Conservation (phyloP, 148 eudicot species). For the Rhododendron simsii region DNA sequence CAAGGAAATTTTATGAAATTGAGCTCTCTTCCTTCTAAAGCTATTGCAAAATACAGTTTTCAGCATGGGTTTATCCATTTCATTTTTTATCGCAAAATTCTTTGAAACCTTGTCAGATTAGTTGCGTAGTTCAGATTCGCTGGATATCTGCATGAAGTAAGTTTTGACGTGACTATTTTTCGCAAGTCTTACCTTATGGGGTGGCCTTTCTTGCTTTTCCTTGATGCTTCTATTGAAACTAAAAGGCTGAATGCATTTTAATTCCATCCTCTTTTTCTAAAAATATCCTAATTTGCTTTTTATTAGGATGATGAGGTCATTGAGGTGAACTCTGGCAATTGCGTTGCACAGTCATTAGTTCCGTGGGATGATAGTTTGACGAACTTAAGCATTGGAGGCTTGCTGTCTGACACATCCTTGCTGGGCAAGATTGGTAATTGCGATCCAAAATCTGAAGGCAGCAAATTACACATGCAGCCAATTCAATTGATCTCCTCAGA, state of each 20-base stretch:
- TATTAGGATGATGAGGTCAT: constrained; percentile 46
- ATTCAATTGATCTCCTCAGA: constrained; percentile 30
- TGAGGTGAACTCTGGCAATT: constrained; percentile 21
- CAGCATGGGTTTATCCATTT: neutral
- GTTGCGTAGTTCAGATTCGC: neutral
- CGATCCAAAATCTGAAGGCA: constrained; percentile 5
- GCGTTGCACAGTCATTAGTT: constrained; percentile 20
- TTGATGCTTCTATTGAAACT: neutral
- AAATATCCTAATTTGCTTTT: constrained; percentile 5
- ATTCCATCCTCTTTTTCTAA: neutral
- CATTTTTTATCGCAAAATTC: neutral
- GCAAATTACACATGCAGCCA: constrained; percentile 11
- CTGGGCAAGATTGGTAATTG: constrained; percentile 18
- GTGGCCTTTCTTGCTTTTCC: neutral
- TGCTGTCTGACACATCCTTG: constrained; percentile 44
- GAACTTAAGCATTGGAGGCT: constrained; percentile 43
- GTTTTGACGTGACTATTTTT: neutral
- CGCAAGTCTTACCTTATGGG: neutral
- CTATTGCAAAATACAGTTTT: neutral
- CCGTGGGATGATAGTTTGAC: constrained; percentile 57
- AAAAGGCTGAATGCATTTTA: neutral
- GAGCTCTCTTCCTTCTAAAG: neutral
- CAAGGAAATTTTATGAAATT: neutral
- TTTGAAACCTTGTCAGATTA: neutral
- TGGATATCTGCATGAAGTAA: neutral